These are phyloP conservation scores for Fraxinus pennsylvanica DNA, from an alignment of 257 asterid species.

Conservation along the genomic window DNA sequence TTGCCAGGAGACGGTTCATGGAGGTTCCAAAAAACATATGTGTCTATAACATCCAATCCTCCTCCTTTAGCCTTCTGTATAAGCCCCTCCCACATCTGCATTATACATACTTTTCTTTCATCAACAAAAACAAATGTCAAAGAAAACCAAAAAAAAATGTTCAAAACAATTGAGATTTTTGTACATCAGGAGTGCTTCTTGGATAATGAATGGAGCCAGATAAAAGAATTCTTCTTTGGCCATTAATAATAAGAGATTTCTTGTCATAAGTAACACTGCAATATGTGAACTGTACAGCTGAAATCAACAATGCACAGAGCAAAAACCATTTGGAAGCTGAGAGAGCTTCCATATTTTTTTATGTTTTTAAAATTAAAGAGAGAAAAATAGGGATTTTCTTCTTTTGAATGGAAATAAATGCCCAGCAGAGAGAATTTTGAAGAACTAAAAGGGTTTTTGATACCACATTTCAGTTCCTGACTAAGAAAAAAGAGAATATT, in stretches of 20 bases:
- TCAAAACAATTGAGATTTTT: not conserved
- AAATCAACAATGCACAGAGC: slow-evolving; percentile 41
- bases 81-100: slow-evolving; percentile 99
- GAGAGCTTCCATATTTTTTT: slow-evolving; percentile 41
- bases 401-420: slow-evolving; percentile 19
- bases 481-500: slow-evolving; percentile 17
- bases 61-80: slow-evolving; percentile 94
- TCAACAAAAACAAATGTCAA: not conserved
- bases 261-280: slow-evolving; percentile 81
- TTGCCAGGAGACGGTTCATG: slow-evolving; percentile 95
- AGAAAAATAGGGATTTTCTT: not conserved
- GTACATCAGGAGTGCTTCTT: slow-evolving; percentile 91
- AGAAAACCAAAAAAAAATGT: not conserved
- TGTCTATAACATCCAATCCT: slow-evolving; percentile 84
- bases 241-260: slow-evolving; percentile 72
- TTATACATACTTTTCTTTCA: slow-evolving; percentile 7
- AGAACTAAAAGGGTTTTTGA: slow-evolving; percentile 14
- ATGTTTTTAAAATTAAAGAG: not conserved
- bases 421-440: slow-evolving; percentile 26
- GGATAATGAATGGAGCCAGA: slow-evolving; percentile 98
- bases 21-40: slow-evolving; percentile 88
- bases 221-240: slow-evolving; percentile 69
- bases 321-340: slow-evolving; percentile 50
- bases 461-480: slow-evolving; percentile 19
- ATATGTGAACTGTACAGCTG: slow-evolving; percentile 31